Evolutionary conservation across 2,329 filamentous ascomycete species (phyloP), one percentile per base, ranked within the genome.

Genomic region (Aspergillus sergii): DNA sequence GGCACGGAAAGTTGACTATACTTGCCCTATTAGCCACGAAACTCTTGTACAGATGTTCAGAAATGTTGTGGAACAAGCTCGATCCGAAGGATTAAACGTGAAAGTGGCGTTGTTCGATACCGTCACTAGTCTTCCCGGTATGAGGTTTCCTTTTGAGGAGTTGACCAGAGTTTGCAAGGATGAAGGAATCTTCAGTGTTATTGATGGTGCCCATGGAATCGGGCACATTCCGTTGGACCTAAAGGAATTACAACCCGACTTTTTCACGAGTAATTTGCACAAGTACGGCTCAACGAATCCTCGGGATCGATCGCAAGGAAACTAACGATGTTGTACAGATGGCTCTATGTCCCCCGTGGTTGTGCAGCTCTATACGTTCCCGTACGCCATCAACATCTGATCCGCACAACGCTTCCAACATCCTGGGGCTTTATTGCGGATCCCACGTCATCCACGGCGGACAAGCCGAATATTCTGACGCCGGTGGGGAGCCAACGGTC

Each of bases 121-220:
- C 2, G 50, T 60, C 6, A 45, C 34, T 9, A 54, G 46, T 46
- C 36, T 41, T 16, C 58, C 58, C 6, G 58, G 46, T 1, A 23
- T 60, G 32, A n/a, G 58, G 12, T 43, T 60, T 23, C 58, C 58
- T 1, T 60, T 60, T 46, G 58, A 60, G 39, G 30, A 39, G 28
- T 50, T 60, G 23, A 55, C 41, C 28, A 34, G 36, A 14, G 30
- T 55, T 12, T 60, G 58, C 34, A 48, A 34, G n/a, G 26, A 60
- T 4, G 34, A 55, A 21, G 39, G 39, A 2, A 56, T 60, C 12
- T 30, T 55, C 36, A 55, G 48, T 46, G 21, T 39, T 11, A 36
- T 60, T 16, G 58, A 60, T 14, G 58, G 58, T 2, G 58, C 58
- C 16, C 58, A 60, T 46, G 46, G 58, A n/a, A 36, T 60, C 26